These are phyloP conservation scores for Avena atlantica DNA, from an alignment of 176 grass and related monocot genomes.

Conservation along the genomic window DNA sequence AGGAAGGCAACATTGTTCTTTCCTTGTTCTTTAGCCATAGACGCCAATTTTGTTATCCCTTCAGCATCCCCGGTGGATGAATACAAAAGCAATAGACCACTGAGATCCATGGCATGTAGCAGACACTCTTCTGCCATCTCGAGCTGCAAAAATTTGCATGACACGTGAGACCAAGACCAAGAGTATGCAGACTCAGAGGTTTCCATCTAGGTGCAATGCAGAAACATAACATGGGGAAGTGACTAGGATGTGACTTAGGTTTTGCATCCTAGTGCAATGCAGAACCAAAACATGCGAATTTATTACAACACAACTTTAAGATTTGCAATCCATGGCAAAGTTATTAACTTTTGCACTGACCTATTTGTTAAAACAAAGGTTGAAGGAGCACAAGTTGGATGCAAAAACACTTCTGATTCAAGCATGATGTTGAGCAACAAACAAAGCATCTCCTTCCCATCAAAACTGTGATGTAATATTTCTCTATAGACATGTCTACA, in stretches of 20 bases:
- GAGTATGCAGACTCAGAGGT: neutral
- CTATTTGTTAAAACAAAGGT: constrained; percentile 21
- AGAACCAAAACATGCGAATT: constrained; percentile 13
- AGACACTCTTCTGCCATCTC: constrained; percentile 98
- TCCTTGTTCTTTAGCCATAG: constrained; percentile 88
- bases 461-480: constrained; percentile 12
- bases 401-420: neutral
- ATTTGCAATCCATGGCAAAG: neutral
- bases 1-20: constrained; percentile 97
- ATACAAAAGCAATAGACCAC: constrained; percentile 92
- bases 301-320: neutral
- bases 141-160: constrained; percentile 60
- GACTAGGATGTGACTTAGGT: constrained; percentile 3
- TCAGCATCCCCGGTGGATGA: constrained; percentile 92
- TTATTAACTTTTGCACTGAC: neutral
- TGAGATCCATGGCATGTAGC: constrained; percentile 82
- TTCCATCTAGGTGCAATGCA: constrained; percentile 14
- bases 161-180: constrained; percentile 16
- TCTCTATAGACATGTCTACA: neutral
- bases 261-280: constrained; percentile 8
- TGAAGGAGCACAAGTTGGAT: constrained; percentile 5
- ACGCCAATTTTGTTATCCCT: constrained; percentile 80
- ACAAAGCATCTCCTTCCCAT: constrained; percentile 14
- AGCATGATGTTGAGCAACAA: constrained; percentile 8
- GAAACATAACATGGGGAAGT: constrained; percentile 19